A percentile compares a stretch with the other conserved stretches of the same genome.
Conservation (phyloP, 148 eudicot genomes). For the Amaranthus cruentus region DNA sequence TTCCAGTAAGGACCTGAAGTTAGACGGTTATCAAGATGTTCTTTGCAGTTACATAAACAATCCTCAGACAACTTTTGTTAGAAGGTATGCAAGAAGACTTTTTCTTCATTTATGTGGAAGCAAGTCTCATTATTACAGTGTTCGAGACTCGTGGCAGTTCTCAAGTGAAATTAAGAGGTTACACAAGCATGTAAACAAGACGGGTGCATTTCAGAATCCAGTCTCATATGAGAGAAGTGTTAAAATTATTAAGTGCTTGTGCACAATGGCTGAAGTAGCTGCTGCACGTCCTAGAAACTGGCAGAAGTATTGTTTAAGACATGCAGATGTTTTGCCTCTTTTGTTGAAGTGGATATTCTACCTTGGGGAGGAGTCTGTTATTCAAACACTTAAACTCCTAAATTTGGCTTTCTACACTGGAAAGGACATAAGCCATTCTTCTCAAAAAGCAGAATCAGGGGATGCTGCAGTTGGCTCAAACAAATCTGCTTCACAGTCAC, state of each 20-base stretch:
- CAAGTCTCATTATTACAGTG: conserved; percentile 95
- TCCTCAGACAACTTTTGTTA: conserved; percentile 72
- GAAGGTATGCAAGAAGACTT: conserved; percentile 94
- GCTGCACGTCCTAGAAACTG: conserved; percentile 96
- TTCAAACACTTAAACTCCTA: conserved; percentile 81
- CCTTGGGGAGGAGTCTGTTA: conserved; percentile 89
- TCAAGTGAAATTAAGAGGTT: conserved; percentile 88
- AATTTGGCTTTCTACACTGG: conserved; percentile 87
- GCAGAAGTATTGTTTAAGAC: conserved; percentile 94
- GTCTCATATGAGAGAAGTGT: conserved; percentile 95
- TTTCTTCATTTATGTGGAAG: conserved; percentile 98
- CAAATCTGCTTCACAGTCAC: conserved; percentile 57
- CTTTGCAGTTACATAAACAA: conserved; percentile 97
- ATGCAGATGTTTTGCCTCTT: conserved; percentile 77
- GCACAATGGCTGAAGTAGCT: conserved; percentile 93
- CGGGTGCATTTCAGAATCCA: conserved; percentile 79
- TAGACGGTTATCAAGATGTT: conserved; percentile 98
- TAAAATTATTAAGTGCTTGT: conserved; percentile 79
- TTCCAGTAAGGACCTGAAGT: conserved; percentile 78
- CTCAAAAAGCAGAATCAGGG: conserved; percentile 57
- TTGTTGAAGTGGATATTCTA: conserved; percentile 78
- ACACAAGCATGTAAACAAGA: conserved; percentile 72
- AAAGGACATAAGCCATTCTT: conserved; percentile 56
- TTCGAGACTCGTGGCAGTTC: conserved; percentile 95
- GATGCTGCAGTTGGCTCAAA: conserved; percentile 58